Evolutionary conservation across 108 stramenopile genomes (phyloP), one percentile per base, ranked within the genome.

Genomic region (Cyclostephanos invisitatus): DNA sequence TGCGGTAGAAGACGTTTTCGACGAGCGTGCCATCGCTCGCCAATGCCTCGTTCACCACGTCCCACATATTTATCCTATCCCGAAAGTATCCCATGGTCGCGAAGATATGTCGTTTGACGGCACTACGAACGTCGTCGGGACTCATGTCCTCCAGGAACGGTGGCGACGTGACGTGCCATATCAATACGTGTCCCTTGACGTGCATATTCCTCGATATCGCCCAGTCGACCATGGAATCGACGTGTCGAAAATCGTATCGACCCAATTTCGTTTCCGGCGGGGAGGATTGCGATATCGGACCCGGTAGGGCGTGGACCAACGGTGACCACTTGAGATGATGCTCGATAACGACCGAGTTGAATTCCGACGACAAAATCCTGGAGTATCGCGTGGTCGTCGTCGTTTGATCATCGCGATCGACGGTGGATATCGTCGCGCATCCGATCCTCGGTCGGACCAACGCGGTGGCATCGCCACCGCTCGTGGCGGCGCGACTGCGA

Each of bases 291-390:
- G 66, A 62, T 5, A 91, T 66, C 15, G 90, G 91, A 2, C 91
- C 87, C 17, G 91, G 92, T 51, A 86, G 75, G 17, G 79, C 36
- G 21, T 86, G 75, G 46, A 85, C 86, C 5, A 94, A 64, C 2
- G 93, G 93, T 2, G 81, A 77, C 96, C 96, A 96, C 73, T 96
- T 96, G 32, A 93, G 75, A 65, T 96, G 91, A 73, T 96, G 93
- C 70, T 96, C 96, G 24, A 96, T 75, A 15, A 96, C 96, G 9
- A 96, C 67, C 55, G 92, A 87, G 73, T 93, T 96, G 86, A 96
- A 96, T 85, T 96, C 96, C 10, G 79, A 67, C 8, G 62, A 42
- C 47, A 93, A 55, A 6, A 72, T 74, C n/a, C 74, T 74, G 6
- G 88, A 81, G 66, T 93, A 93, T 2, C 62, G 75, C 1, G 87